Base-by-base conservation (phyloP, 2,329 filamentous ascomycete genomes). In the Sporothrix luriei region DNA sequence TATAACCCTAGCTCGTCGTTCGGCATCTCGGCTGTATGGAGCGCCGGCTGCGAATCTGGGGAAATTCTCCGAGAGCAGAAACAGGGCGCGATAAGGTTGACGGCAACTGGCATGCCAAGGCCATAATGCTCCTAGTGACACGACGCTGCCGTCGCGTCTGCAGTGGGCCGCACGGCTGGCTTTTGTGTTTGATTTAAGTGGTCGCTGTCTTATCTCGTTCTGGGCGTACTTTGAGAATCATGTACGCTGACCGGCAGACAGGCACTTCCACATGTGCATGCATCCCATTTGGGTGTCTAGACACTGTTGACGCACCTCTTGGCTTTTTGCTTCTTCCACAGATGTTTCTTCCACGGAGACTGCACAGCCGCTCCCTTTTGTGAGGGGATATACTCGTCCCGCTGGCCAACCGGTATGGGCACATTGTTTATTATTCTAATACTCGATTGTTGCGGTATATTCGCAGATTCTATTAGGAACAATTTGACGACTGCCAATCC, bases 21-120 rank as follows among this genome's bases (percentile, higher is more conserved):
- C 14, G 43, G 43, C 1, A 33, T 33, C 2, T 66, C 48, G 62
- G 62, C 33, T 66, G 62, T 48, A 66, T 24, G 29, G n/a, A 51
- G 26, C 38, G 29, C 59, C 66, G 54, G 52, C 16, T n/a, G 11
- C 66, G 54, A 59, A 43, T 59, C 51, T 68, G 66, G 66, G 66
- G 66, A 67, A 68, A 59, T 59, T 59, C 26, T 33, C 66, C 33
- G 43, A 68, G 46, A n/a, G 13, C 38, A 40, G 19, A n/a, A 40
- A 4, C 40, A 46, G 43, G 21, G 51, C 11, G 10, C 29, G 24
- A 24, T 10, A 21, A 3, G 26, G 51, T 3, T 54, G 51, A 16
- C n/a, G 19, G 6, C n/a, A 33, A n/a, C 40, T 10, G 11, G 13
- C 51, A 59, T 40, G 55, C 55, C 55, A 59, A 59, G 55, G 21